Percentiles rank a stretch among this genome's conserved stretches.
Conservation (phyloP, 139 green algal genomes). For the Astrephomene gubernaculifera region DNA sequence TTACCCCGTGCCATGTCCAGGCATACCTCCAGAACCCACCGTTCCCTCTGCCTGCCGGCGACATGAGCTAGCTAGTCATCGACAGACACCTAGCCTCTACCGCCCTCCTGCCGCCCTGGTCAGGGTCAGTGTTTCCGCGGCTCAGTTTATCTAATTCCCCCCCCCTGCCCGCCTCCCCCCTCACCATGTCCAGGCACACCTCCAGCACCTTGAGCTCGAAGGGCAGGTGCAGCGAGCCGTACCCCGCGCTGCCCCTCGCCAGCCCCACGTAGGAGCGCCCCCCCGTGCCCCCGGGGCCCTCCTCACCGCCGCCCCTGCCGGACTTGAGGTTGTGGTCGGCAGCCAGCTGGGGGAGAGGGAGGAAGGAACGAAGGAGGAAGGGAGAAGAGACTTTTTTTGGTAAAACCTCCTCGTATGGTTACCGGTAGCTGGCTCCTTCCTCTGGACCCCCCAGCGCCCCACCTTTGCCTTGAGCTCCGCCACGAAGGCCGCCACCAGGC, state of each 20-base stretch:
- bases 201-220: constrained; percentile 64
- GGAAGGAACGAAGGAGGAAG: background rate
- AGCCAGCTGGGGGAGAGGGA: background rate
- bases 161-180: background rate
- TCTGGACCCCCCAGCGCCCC: background rate
- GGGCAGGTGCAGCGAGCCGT: constrained; percentile 44
- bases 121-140: too few relatives aligned
- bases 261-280: constrained; percentile 36
- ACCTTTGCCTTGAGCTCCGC: constrained; percentile 59
- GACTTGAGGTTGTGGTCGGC: background rate
- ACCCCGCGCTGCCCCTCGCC: background rate
- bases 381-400: too few relatives aligned
- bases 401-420: background rate
- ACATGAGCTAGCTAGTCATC: too few relatives aligned
- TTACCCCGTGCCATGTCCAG: too few relatives aligned
- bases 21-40: too few relatives aligned
- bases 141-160: too few relatives aligned
- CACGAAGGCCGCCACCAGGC: constrained; percentile 55
- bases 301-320: too few relatives aligned
- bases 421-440: background rate
- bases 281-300: background rate
- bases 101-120: too few relatives aligned
- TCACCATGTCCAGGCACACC: constrained; percentile 54
- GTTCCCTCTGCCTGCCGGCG: too few relatives aligned
- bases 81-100: too few relatives aligned